Evolutionary conservation across 257 asterid genomes (phyloP), one percentile per base, ranked within the genome.

Genomic region (Perilla frutescens): DNA sequence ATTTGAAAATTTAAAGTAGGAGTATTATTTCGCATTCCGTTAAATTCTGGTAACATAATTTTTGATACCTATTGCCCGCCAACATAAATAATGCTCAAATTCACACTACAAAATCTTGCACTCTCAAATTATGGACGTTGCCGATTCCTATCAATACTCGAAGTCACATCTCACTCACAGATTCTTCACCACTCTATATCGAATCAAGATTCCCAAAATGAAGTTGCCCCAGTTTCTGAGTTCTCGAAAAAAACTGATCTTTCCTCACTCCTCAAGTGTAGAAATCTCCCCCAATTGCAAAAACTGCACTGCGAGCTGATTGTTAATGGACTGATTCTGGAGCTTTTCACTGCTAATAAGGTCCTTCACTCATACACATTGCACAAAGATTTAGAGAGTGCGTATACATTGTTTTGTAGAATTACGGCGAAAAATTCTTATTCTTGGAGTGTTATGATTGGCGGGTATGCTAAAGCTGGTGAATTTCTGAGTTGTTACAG

Each of bases 361-460:
- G 64, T 81, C 60, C 85, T 87, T 66, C 74, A 82, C 56, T 11
- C 57, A 15, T 85, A 87, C 56, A 72, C 84, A 32, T 20, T 56
- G 57, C 74, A 68, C 31, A 79, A 75, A 61, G 83, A 72, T 62
- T 34, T 85, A 15, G 29, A 64, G 29, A 76, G 80, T 72, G 87
- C 90, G 13, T 64, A 60, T 62, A 66, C 80, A 3, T 70, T 87
- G 80, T 87, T 87, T 58, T 64, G 72, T 37, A 70, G 82, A 43
- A 73, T 85, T 15, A 13, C 31, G 15, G 81, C 62, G 40, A 82
- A 76, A 77, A 68, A 82, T 69, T 57, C 87, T 15, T 78, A 76
- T 81, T 85, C 89, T 40, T 87, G 93, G 90, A 82, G 93, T 78
- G 85, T 84, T 56, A 76, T 85, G 84, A 72, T 87, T 51, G 88